A percentile compares a stretch with the other conserved stretches of the same genome.
These are phyloP conservation scores for Phytophthora agathidicida DNA, from an alignment of 352 stramenopile species.

Conservation along the genomic window DNA sequence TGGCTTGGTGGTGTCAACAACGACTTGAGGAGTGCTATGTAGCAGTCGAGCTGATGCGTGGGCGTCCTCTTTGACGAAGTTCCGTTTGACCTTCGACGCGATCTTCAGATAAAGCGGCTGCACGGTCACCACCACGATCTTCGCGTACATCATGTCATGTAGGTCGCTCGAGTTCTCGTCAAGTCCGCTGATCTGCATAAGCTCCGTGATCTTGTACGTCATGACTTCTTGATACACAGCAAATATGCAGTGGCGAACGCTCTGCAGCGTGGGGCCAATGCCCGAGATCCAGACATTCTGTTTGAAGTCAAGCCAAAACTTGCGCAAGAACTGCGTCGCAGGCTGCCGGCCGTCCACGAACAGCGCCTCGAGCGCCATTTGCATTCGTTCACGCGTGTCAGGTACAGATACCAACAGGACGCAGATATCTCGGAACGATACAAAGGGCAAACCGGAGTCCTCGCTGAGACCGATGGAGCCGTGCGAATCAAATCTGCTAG, in stretches of 20 bases:
- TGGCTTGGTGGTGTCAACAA: constrained; percentile 21
- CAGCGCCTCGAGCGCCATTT: constrained; percentile 54
- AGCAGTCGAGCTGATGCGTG: constrained; percentile 25
- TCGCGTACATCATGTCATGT: constrained; percentile 39
- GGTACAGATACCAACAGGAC: constrained; percentile 39
- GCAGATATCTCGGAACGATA: constrained; percentile 64
- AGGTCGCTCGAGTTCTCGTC: constrained; percentile 42
- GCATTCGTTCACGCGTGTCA: constrained; percentile 33
- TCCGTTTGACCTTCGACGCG: constrained; percentile 44
- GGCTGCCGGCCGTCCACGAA: constrained; percentile 50
- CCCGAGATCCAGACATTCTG: constrained; percentile 38
- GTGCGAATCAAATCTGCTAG: constrained; percentile 19
- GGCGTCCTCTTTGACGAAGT: constrained; percentile 35
- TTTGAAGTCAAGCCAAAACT: constrained; percentile 61
- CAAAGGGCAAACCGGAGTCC: constrained; percentile 34
- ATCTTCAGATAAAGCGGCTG: constrained; percentile 51
- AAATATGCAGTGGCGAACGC: constrained; percentile 38
- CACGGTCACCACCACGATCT: constrained; percentile 36
- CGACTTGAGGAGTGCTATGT: constrained; percentile 15
- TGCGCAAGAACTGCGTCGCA: constrained; percentile 41
- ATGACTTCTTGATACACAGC: constrained; percentile 42
- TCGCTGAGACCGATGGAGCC: constrained; percentile 16
- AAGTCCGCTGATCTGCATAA: constrained; percentile 55
- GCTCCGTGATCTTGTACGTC: constrained; percentile 38
- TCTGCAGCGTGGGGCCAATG: constrained; percentile 24